Conservation (phyloP, 192 early-diverging fungal species). For the Thamnidium elegans region DNA sequence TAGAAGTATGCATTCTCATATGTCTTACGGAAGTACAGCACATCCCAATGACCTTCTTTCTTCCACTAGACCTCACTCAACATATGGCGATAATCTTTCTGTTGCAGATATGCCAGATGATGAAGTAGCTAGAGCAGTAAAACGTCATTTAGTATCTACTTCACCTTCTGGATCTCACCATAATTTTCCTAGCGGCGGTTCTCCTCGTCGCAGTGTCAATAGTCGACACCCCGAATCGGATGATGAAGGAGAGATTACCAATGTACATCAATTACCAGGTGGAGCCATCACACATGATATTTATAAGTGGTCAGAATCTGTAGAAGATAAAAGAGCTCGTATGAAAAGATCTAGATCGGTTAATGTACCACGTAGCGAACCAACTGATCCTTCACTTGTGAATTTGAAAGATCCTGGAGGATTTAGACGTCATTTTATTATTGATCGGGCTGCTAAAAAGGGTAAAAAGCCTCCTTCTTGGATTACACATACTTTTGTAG, state of each 20-base stretch:
- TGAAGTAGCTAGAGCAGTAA: slow-evolving; percentile 59
- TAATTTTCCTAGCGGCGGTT: neutral
- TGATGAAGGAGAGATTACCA: slow-evolving; percentile 30
- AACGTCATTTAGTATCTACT: slow-evolving; percentile 65
- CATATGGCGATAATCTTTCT: neutral
- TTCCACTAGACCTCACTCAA: neutral
- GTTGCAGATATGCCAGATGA: slow-evolving; percentile 45
- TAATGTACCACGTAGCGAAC: slow-evolving; percentile 5
- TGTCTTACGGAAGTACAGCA: slow-evolving; percentile 14
- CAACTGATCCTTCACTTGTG: slow-evolving; percentile 7
- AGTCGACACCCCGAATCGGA: neutral
- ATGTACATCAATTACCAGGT: slow-evolving; percentile 52
- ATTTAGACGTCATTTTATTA: slow-evolving; percentile 84
- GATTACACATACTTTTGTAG: slow-evolving; percentile 87
- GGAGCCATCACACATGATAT: slow-evolving; percentile 82
- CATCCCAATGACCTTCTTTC: neutral
- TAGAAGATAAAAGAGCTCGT: slow-evolving; percentile 42
- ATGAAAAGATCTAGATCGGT: slow-evolving; percentile 27
- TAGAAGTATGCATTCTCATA: slow-evolving; percentile 1
- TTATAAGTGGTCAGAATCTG: slow-evolving; percentile 83
- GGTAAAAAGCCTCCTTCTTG: slow-evolving; percentile 71
- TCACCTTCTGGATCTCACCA: slow-evolving; percentile 23
- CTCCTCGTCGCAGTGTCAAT: slow-evolving; percentile 13
- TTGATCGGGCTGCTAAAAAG: slow-evolving; percentile 62
- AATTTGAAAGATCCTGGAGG: slow-evolving; percentile 75